Percentiles rank a stretch among this genome's conserved stretches.
Evolutionary conservation across 2,329 filamentous ascomycete species (phyloP).

Genomic region (Arthrobotrys megalospora): DNA sequence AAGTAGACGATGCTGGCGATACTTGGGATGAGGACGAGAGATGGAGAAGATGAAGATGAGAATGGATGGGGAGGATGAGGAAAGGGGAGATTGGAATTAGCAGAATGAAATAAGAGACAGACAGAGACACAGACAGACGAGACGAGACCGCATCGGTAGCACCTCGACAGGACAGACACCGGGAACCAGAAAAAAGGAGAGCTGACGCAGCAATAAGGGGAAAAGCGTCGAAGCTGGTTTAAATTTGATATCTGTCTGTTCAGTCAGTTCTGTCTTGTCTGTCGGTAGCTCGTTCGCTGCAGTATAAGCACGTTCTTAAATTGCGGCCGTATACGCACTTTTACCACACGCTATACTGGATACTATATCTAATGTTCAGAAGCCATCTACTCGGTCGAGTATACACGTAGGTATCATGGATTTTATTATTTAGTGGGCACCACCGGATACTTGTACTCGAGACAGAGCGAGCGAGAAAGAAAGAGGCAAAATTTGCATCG

Average conservation of each 20-base stretch:
- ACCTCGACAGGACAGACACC: too few relatives aligned
- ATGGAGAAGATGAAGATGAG: not conserved
- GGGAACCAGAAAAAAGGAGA: constrained; percentile 1
- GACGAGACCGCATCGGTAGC: constrained; percentile 4
- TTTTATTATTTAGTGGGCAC: too few relatives aligned
- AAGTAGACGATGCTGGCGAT: too few relatives aligned
- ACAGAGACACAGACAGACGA: not conserved
- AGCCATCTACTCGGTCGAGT: too few relatives aligned
- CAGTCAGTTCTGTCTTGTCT: not conserved
- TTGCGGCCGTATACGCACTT: constrained; percentile 40
- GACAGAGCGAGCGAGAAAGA: too few relatives aligned
- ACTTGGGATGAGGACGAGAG: too few relatives aligned
- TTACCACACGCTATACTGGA: too few relatives aligned
- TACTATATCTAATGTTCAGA: too few relatives aligned
- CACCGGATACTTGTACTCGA: too few relatives aligned
- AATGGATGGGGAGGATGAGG: not conserved
- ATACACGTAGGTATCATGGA: too few relatives aligned
- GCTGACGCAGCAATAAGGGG: constrained; percentile 54
- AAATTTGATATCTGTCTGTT: constrained; percentile 13
- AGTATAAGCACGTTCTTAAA: constrained; percentile 34
- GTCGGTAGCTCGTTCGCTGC: constrained; percentile 36
- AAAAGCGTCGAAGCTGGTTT: constrained; percentile 23
- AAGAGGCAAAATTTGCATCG: not conserved
- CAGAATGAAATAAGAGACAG: not conserved
- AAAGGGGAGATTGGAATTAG: constrained; percentile 5